A percentile compares a stretch with the other conserved stretches of the same genome.
phyloP scores from a whole-genome alignment of 1,284 basidiomycete genomes.

The Polyporus tsugae region DNA sequence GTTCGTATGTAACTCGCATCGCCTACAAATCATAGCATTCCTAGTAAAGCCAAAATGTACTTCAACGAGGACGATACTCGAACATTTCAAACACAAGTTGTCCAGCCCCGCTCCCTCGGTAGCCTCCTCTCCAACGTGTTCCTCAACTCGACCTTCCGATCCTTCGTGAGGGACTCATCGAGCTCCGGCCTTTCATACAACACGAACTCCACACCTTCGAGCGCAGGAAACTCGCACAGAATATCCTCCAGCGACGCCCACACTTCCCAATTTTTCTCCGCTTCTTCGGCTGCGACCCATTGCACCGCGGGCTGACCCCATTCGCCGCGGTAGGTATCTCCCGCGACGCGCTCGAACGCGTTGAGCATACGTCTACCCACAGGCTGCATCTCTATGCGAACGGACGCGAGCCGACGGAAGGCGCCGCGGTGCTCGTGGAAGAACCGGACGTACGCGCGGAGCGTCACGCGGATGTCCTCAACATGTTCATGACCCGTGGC shows the following conservation, averaged over 20 bases:
- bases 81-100: neutral
- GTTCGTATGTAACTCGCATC: too few species aligned
- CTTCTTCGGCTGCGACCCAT: neutral
- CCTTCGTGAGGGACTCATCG: neutral
- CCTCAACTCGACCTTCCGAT: neutral
- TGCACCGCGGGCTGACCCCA: neutral
- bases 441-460: neutral
- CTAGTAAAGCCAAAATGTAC: too few species aligned
- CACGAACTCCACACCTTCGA: neutral
- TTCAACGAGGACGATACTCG: neutral
- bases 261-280: neutral
- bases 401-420: neutral
- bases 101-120: neutral
- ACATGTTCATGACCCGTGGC: too few species aligned
- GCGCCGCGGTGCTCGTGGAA: neutral
- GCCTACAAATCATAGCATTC: too few species aligned
- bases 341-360: neutral
- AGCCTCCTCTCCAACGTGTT: neutral
- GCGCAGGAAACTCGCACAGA: neutral
- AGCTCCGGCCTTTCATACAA: neutral
- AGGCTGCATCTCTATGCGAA: neutral
- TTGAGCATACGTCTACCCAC: neutral
- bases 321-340: neutral
- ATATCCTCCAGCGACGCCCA: neutral
- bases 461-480: neutral